Base-by-base conservation (phyloP, 441 rosid species). In the Pelargonium fulgidum region DNA sequence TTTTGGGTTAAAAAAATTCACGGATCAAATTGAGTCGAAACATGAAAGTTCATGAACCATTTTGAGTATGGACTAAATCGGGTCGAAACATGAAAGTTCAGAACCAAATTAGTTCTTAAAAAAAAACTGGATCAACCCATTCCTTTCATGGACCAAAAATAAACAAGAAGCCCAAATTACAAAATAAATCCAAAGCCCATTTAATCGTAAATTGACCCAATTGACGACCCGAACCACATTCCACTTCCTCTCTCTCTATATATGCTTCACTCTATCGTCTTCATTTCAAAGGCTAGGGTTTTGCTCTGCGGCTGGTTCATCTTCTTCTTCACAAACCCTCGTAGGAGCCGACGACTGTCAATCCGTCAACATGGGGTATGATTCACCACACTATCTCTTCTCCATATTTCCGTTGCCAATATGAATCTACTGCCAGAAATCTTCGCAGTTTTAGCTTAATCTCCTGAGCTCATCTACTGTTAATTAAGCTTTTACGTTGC, bases 281-380 rank as follows among this genome's bases (percentile, higher is more conserved):
- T 6, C 45, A 0, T 36, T 2, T 3, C 2, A 3, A 1, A 2
- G 7, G 64, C 36, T 73, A 73, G 76, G 76, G 76, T 68, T 73
- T 73, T 41, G 12, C 14, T 9, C 0, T 64, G 69, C 69, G 48
- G 72, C 50, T 14, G 56, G 17, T 24, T 26, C 48, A 41, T 54
- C 39, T 50, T 72, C 62, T 29, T n/a, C 44, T 16, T 54, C 47
- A 7, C 70, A 19, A 26, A 61, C 66, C 64, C 4, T 19, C 16
- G 61, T 39, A 19, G 65, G 48, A 12, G 61, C 64, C 47, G 68
- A 24, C 14, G 7, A 52, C 14, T 62, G 11, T 9, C 24, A 19
- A 11, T 33, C 45, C 56, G 66, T 17, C 14, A 68, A 14, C 72
- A 73, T 73, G 76, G 76, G 76, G 76, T 73, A 66, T 17, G 75